Percentiles rank a stretch among this genome's conserved stretches.
Evolutionary conservation across 768 basidiomycete species (phyloP).

Genomic region (Kwoniella dejecticola): DNA sequence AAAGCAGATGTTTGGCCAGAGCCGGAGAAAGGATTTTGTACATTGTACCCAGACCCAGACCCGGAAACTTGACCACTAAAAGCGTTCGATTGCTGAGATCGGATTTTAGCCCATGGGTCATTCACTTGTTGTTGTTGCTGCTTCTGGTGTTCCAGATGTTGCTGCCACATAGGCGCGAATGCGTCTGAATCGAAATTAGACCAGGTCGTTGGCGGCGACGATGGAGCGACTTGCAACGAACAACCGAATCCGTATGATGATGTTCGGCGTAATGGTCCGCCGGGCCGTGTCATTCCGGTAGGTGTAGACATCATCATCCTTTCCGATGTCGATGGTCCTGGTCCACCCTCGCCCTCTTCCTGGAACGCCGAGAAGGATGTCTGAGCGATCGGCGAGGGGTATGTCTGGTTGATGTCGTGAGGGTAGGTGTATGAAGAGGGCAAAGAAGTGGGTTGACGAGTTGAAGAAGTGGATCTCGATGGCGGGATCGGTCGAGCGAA

Average conservation of each 20-base stretch:
- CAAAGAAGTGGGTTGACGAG: constrained; percentile 23
- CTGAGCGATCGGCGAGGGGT: constrained; percentile 18
- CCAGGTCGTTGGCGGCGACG: constrained; percentile 8
- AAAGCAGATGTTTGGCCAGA: not conserved
- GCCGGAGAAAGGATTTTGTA: not conserved
- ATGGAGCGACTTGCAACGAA: constrained; percentile 6
- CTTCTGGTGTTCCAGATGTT: constrained; percentile 8
- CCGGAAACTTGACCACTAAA: too few species aligned
- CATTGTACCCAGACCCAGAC: not conserved
- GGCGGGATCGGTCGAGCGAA: constrained; percentile 20
- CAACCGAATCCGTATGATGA: constrained; percentile 36
- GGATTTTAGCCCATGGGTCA: constrained; percentile 19
- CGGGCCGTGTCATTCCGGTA: constrained; percentile 3
- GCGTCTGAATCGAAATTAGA: constrained; percentile 36
- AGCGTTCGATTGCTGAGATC: constrained; percentile 2
- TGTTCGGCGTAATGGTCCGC: constrained; percentile 15
- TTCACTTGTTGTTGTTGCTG: constrained; percentile 1
- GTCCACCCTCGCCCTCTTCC: not conserved
- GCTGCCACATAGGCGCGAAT: constrained; percentile 36
- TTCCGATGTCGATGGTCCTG: not conserved
- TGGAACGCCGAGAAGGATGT: constrained; percentile 6
- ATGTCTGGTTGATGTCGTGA: not conserved
- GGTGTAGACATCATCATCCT: constrained; percentile 5
- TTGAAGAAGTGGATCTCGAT: constrained; percentile 30
- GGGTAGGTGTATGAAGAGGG: constrained; percentile 23